Base-by-base conservation (phyloP, 306 rosid genomes). In the Prunus davidiana region DNA sequence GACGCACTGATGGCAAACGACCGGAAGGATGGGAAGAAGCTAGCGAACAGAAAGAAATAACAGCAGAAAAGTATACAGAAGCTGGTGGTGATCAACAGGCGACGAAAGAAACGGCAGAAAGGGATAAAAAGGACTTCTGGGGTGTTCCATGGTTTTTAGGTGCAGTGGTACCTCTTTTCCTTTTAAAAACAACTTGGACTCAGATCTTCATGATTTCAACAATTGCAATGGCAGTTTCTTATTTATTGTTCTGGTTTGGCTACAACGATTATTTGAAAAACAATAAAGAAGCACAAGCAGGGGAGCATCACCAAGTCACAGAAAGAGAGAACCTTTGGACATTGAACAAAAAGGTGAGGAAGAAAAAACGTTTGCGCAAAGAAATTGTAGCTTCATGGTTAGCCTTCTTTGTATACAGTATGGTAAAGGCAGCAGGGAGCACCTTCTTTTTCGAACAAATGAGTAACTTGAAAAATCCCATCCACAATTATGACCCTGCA, bases 401-500 rank as follows among this genome's bases (percentile, higher is more conserved):
- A 12, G 3, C 28, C 27, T 65, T 65, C 10, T 12, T 65, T 0
- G 51, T 12, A 19, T 65, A 65, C 10, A 65, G 70, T n/a, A 5
- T 67, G 51, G 34, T 67, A 12, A 13, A 2, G 15, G 55, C 71
- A 12, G 30, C 71, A 3, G 55, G 70, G 5, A 65, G 27, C 3
- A 67, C 71, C 3, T 67, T 43, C 71, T 67, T 67, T 41, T 67
- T 12, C 19, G 70, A 38, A 41, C 70, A 65, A n/a, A 19, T 38
- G 30, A 19, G 28, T 38, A 38, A 38, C 25, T 65, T 65, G 70
- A 34, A 34, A 34, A 34, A 34, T 34, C 50, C 13, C 50, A 46
- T 46, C 50, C 8, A 0, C 50, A 46, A 46, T 46, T 46, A 46
- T 12, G 50, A 46, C 50, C 50, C 50, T 2, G 50, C 50, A 46